Evolutionary conservation across 306 rosid genomes (phyloP).

Genomic region (Acmispon strigosus): DNA sequence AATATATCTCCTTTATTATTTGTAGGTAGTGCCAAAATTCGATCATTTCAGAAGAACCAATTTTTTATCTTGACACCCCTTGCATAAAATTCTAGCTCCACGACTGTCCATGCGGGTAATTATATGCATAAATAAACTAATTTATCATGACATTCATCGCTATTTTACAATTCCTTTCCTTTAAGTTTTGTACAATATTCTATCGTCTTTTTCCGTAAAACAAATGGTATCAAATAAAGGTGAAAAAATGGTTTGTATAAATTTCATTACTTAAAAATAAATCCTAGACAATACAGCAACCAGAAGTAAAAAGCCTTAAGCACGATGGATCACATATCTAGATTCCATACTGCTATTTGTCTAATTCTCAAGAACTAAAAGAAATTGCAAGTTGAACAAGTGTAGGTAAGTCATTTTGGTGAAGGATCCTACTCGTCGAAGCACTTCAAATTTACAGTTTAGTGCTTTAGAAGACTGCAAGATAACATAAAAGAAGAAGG

Average conservation of each 20-base stretch:
- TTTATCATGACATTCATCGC: too few relatives aligned
- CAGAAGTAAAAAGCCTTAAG: neutral
- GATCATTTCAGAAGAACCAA: too few relatives aligned
- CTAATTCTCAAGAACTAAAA: slow-evolving; percentile 1
- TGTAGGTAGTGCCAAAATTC: too few relatives aligned
- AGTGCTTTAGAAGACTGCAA: neutral
- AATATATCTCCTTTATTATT: too few relatives aligned
- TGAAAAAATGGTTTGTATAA: neutral
- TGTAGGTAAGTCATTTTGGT: neutral
- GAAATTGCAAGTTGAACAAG: neutral
- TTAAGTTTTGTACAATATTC: neutral
- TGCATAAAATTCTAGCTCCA: too few relatives aligned
- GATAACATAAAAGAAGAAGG: neutral
- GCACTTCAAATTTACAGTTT: slow-evolving; percentile 8
- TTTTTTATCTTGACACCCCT: too few relatives aligned
- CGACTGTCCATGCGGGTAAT: too few relatives aligned
- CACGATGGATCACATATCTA: neutral
- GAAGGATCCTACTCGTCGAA: neutral
- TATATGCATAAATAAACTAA: too few relatives aligned
- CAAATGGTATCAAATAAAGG: neutral
- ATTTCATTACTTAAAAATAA: neutral
- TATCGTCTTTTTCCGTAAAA: neutral
- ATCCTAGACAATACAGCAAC: neutral
- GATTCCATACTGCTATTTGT: neutral
- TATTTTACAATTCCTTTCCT: neutral